phyloP scores from a whole-genome alignment of 768 basidiomycete genomes.

The Lactarius quietus region DNA sequence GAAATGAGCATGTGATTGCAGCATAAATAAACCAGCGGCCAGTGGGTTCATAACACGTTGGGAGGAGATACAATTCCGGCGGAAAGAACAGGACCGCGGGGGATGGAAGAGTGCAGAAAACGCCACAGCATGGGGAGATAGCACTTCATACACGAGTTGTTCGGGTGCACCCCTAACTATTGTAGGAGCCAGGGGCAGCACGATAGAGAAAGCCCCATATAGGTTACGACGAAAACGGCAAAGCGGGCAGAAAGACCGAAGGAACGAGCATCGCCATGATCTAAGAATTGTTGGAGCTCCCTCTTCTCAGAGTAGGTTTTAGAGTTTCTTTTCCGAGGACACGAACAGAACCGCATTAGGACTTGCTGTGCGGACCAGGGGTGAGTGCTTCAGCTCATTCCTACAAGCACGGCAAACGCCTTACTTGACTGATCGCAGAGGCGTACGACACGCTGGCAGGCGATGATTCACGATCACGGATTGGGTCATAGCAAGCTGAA shows the following conservation, averaged over 20 bases:
- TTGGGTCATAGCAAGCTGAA: background rate
- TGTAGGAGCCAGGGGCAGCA: background rate
- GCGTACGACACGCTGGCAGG: background rate
- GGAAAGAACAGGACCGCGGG: background rate
- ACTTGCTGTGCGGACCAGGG: background rate
- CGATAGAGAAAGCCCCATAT: background rate
- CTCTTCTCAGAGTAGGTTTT: background rate
- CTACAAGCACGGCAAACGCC: background rate
- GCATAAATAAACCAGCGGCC: background rate
- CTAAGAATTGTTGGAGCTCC: background rate
- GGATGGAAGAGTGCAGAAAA: background rate
- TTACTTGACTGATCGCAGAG: background rate
- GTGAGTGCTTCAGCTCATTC: background rate
- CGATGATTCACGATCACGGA: background rate
- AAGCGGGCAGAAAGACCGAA: background rate
- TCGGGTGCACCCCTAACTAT: background rate
- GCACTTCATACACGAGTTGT: background rate
- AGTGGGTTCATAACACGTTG: background rate
- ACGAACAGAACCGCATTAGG: background rate
- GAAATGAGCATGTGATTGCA: constrained; percentile 15
- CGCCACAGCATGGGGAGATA: background rate
- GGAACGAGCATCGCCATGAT: background rate
- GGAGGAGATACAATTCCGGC: background rate
- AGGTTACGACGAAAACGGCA: background rate
- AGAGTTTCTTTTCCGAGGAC: background rate